Evolutionary conservation across 345 rosid genomes (phyloP).

Genomic region (Lepidium didymum): DNA sequence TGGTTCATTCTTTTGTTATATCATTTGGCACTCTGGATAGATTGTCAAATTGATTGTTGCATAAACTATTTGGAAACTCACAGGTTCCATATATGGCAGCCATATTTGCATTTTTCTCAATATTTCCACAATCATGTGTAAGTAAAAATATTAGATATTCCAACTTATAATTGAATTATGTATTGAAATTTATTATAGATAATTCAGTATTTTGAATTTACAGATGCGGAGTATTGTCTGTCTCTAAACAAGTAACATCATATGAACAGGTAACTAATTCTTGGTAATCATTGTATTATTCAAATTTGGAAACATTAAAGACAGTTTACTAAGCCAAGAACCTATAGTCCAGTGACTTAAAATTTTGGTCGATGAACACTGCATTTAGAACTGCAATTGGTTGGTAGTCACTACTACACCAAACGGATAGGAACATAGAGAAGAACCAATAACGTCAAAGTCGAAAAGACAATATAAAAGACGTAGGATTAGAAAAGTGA

Average conservation of each 20-base stretch:
- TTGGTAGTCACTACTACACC: too few species aligned
- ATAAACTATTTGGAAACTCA: slow-evolving; percentile 15
- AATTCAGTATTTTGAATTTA: neutral
- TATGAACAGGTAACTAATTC: slow-evolving; percentile 57
- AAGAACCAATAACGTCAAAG: too few species aligned
- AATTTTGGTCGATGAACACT: too few species aligned
- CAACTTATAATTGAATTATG: neutral
- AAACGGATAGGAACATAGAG: too few species aligned
- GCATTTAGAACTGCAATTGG: too few species aligned
- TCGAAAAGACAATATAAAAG: too few species aligned
- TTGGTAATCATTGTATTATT: neutral
- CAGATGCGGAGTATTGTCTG: slow-evolving; percentile 83
- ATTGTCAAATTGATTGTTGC: neutral
- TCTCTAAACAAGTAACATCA: slow-evolving; percentile 79
- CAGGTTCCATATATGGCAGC: slow-evolving; percentile 88
- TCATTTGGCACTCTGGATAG: neutral
- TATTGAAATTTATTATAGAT: neutral
- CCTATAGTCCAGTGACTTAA: too few species aligned
- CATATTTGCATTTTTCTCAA: slow-evolving; percentile 44
- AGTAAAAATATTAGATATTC: slow-evolving; percentile 27
- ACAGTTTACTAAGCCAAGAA: too few species aligned
- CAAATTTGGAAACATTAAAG: too few species aligned
- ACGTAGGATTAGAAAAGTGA: too few species aligned
- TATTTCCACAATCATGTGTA: slow-evolving; percentile 74
- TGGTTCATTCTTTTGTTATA: neutral